These are phyloP conservation scores for Penicillium ochrochloron DNA, from an alignment of 495 filamentous ascomycete species.

Conservation along the genomic window DNA sequence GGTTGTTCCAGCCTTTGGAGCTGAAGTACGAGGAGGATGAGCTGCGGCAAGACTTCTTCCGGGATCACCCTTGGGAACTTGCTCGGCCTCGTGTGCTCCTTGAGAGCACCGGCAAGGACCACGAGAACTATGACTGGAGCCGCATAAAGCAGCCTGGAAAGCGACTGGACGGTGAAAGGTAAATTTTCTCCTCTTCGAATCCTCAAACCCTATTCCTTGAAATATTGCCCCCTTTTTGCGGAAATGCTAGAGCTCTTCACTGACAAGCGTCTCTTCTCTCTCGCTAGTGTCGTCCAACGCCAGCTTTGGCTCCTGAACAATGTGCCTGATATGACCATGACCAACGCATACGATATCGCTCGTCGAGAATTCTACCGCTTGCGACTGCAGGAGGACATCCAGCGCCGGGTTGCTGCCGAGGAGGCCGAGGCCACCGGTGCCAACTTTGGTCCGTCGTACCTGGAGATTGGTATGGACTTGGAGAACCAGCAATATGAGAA, in stretches of 20 bases:
- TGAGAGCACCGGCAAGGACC: conserved; percentile 85
- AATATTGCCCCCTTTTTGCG: background rate
- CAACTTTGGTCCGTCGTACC: conserved; percentile 74
- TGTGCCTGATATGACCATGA: conserved; percentile 59
- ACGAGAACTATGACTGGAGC: conserved; percentile 78
- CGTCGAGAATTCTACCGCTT: conserved; percentile 89
- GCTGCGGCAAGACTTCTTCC: conserved; percentile 79
- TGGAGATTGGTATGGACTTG: conserved; percentile 79
- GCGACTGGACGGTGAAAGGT: conserved; percentile 86
- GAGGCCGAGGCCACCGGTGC: conserved; percentile 86
- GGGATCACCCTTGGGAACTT: conserved; percentile 96
- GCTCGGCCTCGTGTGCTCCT: conserved; percentile 84
- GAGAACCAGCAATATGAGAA: conserved; percentile 76
- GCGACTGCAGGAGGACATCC: conserved; percentile 80
- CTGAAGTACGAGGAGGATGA: conserved; percentile 86
- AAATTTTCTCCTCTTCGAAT: conserved; percentile 22
- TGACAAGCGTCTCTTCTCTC: conserved; percentile 23
- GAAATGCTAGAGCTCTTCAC: background rate
- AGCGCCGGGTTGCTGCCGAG: conserved; percentile 82
- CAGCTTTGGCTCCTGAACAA: conserved; percentile 83
- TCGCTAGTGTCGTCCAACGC: conserved; percentile 83
- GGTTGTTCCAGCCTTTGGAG: conserved; percentile 76
- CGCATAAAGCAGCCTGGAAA: conserved; percentile 77
- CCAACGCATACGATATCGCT: conserved; percentile 81
- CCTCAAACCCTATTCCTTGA: background rate